phyloP scores from a whole-genome alignment of 352 stramenopile genomes.

The Pythium angustatum region DNA sequence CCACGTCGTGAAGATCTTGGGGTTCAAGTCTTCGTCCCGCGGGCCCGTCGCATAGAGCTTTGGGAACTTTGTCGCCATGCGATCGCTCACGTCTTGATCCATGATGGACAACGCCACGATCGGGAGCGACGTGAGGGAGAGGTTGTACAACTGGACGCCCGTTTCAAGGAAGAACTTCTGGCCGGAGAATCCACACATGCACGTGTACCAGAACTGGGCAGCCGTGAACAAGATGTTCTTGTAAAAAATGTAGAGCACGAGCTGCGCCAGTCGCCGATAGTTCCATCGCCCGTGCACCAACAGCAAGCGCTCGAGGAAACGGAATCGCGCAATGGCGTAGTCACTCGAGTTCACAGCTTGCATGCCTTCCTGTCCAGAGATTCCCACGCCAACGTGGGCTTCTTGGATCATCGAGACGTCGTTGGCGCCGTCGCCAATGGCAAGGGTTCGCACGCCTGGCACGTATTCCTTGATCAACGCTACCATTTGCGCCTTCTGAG shows the following conservation, averaged over 20 bases:
- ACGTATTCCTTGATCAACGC: conserved; percentile 78
- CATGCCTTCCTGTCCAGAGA: conserved; percentile 91
- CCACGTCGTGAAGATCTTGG: conserved; percentile 63
- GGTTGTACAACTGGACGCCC: conserved; percentile 82
- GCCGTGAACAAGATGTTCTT: conserved; percentile 89
- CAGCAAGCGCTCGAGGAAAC: conserved; percentile 88
- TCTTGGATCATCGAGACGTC: conserved; percentile 96
- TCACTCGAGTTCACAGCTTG: conserved; percentile 93
- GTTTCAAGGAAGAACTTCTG: conserved; percentile 86
- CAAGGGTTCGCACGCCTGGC: conserved; percentile 72
- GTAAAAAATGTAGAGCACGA: conserved; percentile 94
- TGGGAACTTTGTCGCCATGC: conserved; percentile 65
- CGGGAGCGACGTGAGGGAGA: conserved; percentile 66
- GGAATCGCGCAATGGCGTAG: conserved; percentile 94
- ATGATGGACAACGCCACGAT: conserved; percentile 71
- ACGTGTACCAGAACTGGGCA: conserved; percentile 77
- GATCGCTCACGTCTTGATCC: conserved; percentile 72
- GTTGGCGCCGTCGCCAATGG: conserved; percentile 94
- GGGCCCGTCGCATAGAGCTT: conserved; percentile 69
- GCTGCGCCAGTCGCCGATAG: conserved; percentile 87
- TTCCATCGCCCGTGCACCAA: conserved; percentile 92
- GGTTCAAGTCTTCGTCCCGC: conserved; percentile 70
- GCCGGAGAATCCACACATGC: conserved; percentile 72
- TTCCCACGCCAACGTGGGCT: conserved; percentile 90
- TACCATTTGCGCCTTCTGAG: conserved; percentile 88